Evolutionary conservation across 1,284 basidiomycete genomes (phyloP).

Genomic region (Termitomyces sp.): DNA sequence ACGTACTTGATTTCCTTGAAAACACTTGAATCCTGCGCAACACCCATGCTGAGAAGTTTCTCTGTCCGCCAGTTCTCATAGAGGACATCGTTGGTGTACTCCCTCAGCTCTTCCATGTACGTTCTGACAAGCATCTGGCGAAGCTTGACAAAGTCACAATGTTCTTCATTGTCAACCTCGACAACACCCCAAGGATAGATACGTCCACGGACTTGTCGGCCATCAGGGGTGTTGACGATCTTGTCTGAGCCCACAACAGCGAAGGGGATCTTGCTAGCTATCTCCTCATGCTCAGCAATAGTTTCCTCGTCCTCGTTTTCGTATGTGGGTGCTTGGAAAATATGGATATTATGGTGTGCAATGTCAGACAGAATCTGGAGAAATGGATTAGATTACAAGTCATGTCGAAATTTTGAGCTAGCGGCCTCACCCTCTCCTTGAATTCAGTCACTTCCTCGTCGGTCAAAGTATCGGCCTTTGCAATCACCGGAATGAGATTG

Average conservation of each 20-base stretch:
- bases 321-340: slow-evolving; percentile 93
- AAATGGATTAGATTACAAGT: slow-evolving; percentile 10
- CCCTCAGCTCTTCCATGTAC: slow-evolving; percentile 96
- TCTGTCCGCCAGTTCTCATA: slow-evolving; percentile 97
- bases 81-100: slow-evolving; percentile 88
- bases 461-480: slow-evolving; percentile 94
- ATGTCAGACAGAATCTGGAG: slow-evolving; percentile 85
- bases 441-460: slow-evolving; percentile 91
- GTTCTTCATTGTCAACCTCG: slow-evolving; percentile 96
- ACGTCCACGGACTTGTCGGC: slow-evolving; percentile 86
- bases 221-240: slow-evolving; percentile 76
- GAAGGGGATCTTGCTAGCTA: slow-evolving; percentile 95
- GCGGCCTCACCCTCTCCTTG: slow-evolving; percentile 74
- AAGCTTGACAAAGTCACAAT: slow-evolving; percentile 98
- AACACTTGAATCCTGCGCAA: slow-evolving; percentile 91
- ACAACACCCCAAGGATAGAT: slow-evolving; percentile 96
- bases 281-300: slow-evolving; percentile 91
- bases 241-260: slow-evolving; percentile 92
- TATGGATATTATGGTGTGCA: slow-evolving; percentile 88
- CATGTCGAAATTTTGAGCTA: slow-evolving; percentile 2
- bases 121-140: slow-evolving; percentile 97
- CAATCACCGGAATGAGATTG: slow-evolving; percentile 95
- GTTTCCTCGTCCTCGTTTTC: slow-evolving; percentile 98
- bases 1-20: slow-evolving; percentile 98
- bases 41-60: slow-evolving; percentile 92